phyloP scores from a whole-genome alignment of 1,284 basidiomycete species.

The Ustilago hordei region DNA sequence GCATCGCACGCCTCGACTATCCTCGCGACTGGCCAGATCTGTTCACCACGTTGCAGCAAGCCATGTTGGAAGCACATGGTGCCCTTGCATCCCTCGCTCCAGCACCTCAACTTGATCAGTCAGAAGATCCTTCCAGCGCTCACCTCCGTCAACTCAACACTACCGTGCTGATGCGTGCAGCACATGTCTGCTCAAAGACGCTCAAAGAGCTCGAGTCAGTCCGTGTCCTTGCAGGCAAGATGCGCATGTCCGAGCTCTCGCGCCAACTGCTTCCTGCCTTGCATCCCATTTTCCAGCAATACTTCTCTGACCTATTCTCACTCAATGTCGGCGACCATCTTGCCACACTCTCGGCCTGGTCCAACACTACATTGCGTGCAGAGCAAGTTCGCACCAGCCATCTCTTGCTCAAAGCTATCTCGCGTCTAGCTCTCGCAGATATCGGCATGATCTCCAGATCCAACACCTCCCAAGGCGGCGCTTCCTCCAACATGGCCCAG shows the following conservation, averaged over 20 bases:
- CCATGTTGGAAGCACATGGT: conserved; percentile 58
- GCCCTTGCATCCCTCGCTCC: conserved; percentile 33
- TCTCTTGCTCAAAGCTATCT: conserved; percentile 62
- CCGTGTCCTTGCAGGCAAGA: conserved; percentile 64
- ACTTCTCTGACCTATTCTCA: conserved; percentile 61
- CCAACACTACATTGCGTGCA: conserved; percentile 40
- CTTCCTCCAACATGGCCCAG: conserved; percentile 57
- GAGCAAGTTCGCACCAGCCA: conserved; percentile 65
- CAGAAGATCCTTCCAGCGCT: conserved; percentile 21
- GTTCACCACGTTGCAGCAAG: conserved; percentile 54
- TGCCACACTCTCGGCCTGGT: conserved; percentile 52
- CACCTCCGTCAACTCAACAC: conserved; percentile 41
- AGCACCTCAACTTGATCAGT: conserved; percentile 32
- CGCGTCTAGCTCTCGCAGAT: conserved; percentile 60
- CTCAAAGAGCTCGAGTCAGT: conserved; percentile 66
- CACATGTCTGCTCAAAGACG: conserved; percentile 58
- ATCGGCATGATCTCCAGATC: conserved; percentile 58
- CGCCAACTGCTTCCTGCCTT: conserved; percentile 59
- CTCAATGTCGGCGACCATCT: conserved; percentile 28
- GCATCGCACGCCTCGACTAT: conserved; percentile 65
- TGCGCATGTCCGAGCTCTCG: conserved; percentile 68
- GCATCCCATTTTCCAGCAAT: conserved; percentile 61
- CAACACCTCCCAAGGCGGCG: conserved; percentile 38
- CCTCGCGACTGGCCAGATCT: conserved; percentile 65
- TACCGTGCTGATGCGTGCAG: conserved; percentile 58